Evolutionary conservation across 2,329 filamentous ascomycete genomes (phyloP), one percentile per base, ranked within the genome.

Genomic region (Orbilia ellipsospora): DNA sequence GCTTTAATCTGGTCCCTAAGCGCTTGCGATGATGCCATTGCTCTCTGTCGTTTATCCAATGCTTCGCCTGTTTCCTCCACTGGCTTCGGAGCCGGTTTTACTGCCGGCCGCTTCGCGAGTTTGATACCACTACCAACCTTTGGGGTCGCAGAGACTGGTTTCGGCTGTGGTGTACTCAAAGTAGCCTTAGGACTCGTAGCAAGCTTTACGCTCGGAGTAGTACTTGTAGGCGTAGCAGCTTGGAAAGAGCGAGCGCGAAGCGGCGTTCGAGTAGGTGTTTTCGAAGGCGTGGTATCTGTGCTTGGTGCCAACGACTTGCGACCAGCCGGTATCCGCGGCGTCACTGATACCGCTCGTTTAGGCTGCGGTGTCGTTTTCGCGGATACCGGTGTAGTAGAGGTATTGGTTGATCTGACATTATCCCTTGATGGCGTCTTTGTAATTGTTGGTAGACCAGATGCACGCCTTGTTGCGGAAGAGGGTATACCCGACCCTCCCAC

Each of bases 1-100:
- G 94, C 94, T 44, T 94, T 93, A 77, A 98, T 97, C 64, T 95
- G 94, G 61, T 97, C 93, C 40, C 95, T 89, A 13, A 99, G 83
- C 0, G 93, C 79, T 26, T 80, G 78, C 0, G 78, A 79, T 7
- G 78, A 77, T 31, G 77, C 77, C 57, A 78, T 72, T 13, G 63
- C 77, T 55, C 60, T 56, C 63, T 61, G 67, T 56, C 64, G 54
- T 67, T 77, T 77, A 50, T 70, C 61, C 7, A 57, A 31, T 6
- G 52, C 23, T 23, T 61, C 48, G 7, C 16, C 23, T 18, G 65
- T 52, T 23, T 69, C 66, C 13, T 20, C 57, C 31, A 50, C 36
- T 31, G 23, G 50, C 3, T 16, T 50, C 13, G 57, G 51, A 4
- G 23, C 20, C 10, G 40, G 28, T 36, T 26, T 28, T 1, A 26